phyloP scores from a whole-genome alignment of 2,329 filamentous ascomycete genomes.

The Diaporthe vexans region DNA sequence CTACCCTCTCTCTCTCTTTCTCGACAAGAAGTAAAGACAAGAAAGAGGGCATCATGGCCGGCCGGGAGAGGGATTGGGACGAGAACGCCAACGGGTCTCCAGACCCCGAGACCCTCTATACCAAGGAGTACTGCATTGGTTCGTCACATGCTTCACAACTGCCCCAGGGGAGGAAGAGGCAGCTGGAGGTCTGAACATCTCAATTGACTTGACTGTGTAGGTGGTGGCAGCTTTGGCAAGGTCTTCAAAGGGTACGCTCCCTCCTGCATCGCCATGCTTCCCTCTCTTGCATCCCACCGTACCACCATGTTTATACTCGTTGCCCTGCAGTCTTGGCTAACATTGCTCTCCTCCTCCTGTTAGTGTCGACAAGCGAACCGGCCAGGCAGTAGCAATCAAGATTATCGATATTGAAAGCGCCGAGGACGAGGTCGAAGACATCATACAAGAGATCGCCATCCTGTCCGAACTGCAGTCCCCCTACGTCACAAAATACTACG shows the following conservation, averaged over 20 bases:
- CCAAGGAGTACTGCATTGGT: constrained; percentile 93
- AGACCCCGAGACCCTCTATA: constrained; percentile 93
- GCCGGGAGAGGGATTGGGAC: constrained; percentile 59
- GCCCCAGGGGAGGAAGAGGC: background rate
- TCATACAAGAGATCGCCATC: constrained; percentile 98
- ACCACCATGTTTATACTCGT: background rate
- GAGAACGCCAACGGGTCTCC: constrained; percentile 64
- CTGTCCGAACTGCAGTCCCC: constrained; percentile 95
- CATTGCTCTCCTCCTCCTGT: background rate
- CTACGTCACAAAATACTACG: constrained; percentile 98
- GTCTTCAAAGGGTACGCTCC: constrained; percentile 91
- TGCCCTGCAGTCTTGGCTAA: constrained; percentile 37
- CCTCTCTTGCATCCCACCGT: constrained; percentile 33
- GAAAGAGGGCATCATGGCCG: constrained; percentile 58
- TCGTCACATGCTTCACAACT: constrained; percentile 50
- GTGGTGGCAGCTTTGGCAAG: constrained; percentile 97
- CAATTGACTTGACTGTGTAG: constrained; percentile 60
- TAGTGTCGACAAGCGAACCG: constrained; percentile 92
- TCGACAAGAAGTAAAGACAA: background rate
- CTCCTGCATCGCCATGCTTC: background rate
- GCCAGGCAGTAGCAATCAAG: constrained; percentile 96
- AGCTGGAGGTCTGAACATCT: constrained; percentile 23
- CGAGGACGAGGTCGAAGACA: constrained; percentile 99
- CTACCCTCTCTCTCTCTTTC: background rate
- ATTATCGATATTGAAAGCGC: constrained; percentile 99